A percentile compares a stretch with the other conserved stretches of the same genome.
phyloP scores from a whole-genome alignment of 208 protist genomes.

The Trypanosoma brucei region DNA sequence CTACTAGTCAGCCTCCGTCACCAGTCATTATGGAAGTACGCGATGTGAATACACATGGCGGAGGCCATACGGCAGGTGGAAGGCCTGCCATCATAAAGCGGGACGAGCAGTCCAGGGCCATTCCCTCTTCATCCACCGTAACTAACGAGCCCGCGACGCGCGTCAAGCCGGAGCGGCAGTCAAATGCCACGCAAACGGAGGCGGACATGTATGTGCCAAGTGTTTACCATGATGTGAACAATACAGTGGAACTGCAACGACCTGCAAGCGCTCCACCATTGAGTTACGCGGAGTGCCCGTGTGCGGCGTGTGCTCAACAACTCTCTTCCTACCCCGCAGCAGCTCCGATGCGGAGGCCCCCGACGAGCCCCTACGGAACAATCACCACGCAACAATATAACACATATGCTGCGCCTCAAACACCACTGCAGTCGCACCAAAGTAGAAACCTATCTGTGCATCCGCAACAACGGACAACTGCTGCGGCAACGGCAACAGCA shows the following conservation, averaged over 20 bases:
- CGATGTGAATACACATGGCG: constrained; percentile 23
- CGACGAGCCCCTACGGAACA: neutral
- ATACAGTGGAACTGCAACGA: neutral
- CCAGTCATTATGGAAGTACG: constrained; percentile 33
- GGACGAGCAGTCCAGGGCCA: neutral
- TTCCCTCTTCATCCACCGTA: neutral
- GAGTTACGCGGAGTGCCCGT: constrained; percentile 40
- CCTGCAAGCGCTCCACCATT: constrained; percentile 1
- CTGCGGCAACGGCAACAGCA: too few species aligned
- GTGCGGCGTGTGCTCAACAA: constrained; percentile 34
- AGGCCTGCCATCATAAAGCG: neutral
- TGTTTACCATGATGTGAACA: neutral
- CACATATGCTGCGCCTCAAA: neutral
- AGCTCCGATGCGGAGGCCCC: neutral
- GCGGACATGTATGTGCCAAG: constrained; percentile 2
- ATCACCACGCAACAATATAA: neutral
- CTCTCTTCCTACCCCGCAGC: neutral
- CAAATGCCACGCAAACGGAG: constrained; percentile 4
- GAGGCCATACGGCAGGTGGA: neutral
- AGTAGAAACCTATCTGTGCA: too few species aligned
- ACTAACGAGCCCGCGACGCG: neutral
- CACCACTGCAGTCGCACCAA: too few species aligned
- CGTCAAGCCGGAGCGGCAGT: neutral
- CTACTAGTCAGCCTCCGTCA: too few species aligned
- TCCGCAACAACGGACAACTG: too few species aligned